Evolutionary conservation across 306 rosid species (phyloP).

Genomic region (Trichosanthes cucumerina): DNA sequence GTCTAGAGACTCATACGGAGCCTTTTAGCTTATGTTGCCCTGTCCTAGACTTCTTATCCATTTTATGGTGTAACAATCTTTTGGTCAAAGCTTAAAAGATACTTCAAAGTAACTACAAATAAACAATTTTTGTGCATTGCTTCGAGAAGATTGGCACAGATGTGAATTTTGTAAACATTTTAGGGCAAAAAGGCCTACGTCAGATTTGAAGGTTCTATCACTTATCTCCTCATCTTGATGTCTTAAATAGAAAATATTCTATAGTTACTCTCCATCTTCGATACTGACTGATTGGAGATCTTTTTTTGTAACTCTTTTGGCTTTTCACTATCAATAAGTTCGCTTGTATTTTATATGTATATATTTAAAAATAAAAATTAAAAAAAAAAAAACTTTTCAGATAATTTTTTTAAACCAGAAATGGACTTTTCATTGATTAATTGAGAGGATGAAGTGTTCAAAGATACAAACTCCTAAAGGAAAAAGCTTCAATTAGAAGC

Average conservation of each 20-base stretch:
- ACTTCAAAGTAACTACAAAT: not conserved
- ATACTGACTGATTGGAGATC: not conserved
- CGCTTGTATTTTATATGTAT: too few relatives aligned
- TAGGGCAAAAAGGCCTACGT: not conserved
- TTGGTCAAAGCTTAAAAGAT: not conserved
- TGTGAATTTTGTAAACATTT: not conserved
- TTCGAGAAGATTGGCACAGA: not conserved
- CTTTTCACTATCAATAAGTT: not conserved
- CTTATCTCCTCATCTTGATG: not conserved
- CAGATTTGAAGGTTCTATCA: not conserved
- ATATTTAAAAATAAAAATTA: too few relatives aligned
- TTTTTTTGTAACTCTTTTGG: not conserved
- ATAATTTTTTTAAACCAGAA: not conserved
- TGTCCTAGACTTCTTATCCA: not conserved
- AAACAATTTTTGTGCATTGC: not conserved
- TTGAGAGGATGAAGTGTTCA: too few relatives aligned
- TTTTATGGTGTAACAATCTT: not conserved
- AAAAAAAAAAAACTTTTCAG: not conserved
- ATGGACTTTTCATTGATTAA: not conserved
- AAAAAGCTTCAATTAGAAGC: not conserved
- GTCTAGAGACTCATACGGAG: not conserved
- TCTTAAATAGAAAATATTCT: not conserved
- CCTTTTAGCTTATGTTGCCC: not conserved
- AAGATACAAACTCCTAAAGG: not conserved
- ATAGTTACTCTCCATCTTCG: not conserved